A percentile compares a stretch with the other conserved stretches of the same genome.
These are phyloP conservation scores for Trichophyton simii DNA, from an alignment of 2,329 filamentous ascomycete genomes.

Conservation along the genomic window DNA sequence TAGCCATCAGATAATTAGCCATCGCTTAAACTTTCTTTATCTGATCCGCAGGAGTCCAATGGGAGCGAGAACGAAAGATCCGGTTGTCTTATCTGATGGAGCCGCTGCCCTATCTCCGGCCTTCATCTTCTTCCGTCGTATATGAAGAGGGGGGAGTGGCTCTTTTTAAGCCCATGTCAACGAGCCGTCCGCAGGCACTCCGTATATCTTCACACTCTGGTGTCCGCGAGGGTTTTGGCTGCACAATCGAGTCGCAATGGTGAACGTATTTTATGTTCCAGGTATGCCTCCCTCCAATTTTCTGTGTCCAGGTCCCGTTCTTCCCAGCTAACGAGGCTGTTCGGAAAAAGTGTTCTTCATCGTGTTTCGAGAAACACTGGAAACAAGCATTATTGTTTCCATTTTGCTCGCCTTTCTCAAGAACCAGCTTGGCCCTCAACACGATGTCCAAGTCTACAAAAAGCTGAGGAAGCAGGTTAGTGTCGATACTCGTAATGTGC, in stretches of 20 bases:
- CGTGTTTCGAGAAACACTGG: constrained; percentile 11
- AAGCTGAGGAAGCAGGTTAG: constrained; percentile 8
- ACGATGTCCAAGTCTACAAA: constrained; percentile 6
- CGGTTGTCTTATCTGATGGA: not conserved
- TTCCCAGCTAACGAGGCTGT: not conserved
- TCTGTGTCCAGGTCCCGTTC: not conserved
- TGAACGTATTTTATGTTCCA: constrained; percentile 10
- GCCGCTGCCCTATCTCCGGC: not conserved
- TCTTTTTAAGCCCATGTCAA: not conserved
- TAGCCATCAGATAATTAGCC: not conserved
- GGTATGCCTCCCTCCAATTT: not conserved
- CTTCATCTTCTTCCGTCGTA: not conserved
- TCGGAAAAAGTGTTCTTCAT: constrained; percentile 8
- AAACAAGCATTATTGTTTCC: constrained; percentile 9
- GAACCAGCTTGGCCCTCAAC: constrained; percentile 4
- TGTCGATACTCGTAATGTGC: not conserved
- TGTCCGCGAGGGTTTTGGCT: not conserved
- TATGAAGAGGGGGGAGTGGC: not conserved
- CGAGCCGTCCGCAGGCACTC: not conserved
- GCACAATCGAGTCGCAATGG: constrained; percentile 3
- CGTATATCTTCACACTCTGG: not conserved
- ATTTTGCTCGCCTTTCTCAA: constrained; percentile 8
- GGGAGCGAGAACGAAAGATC: not conserved
- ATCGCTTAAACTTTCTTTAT: constrained; percentile 2
- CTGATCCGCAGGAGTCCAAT: not conserved